Conservation (phyloP, 116 monocot genomes). For the Papilionanthe hybrid region DNA sequence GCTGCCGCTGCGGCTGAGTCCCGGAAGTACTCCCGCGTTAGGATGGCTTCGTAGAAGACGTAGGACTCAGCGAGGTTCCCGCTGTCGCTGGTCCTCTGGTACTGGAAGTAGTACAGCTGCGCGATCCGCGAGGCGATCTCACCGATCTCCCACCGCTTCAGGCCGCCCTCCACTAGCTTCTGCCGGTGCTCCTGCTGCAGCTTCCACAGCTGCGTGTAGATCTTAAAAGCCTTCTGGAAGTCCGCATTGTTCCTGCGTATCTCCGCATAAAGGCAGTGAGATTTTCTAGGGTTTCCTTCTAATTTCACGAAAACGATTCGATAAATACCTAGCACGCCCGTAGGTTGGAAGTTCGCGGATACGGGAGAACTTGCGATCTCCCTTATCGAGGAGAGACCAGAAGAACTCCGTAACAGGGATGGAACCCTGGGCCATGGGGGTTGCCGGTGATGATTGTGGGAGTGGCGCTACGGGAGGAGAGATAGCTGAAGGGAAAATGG, state of each 20-base stretch:
- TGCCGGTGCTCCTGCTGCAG: slow-evolving; percentile 88
- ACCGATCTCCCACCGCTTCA: slow-evolving; percentile 85
- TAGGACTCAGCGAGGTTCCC: slow-evolving; percentile 57
- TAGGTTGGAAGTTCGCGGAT: slow-evolving; percentile 46
- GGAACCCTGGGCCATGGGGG: slow-evolving; percentile 7
- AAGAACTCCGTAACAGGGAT: slow-evolving; percentile 39
- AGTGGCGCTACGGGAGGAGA: background rate
- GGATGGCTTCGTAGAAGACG: slow-evolving; percentile 83
- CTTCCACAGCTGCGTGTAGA: slow-evolving; percentile 89
- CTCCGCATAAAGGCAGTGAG: background rate
- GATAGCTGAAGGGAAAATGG: no score
- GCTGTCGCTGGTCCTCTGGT: slow-evolving; percentile 72
- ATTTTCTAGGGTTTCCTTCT: background rate
- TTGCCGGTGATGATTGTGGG: background rate
- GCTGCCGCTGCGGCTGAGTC: slow-evolving; percentile 14
- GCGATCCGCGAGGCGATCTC: slow-evolving; percentile 94
- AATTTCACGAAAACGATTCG: background rate
- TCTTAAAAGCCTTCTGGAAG: slow-evolving; percentile 79
- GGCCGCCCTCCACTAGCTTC: slow-evolving; percentile 68
- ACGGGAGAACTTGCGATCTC: slow-evolving; percentile 51
- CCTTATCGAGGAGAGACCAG: slow-evolving; percentile 57
- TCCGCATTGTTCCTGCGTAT: slow-evolving; percentile 39
- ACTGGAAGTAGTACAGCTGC: slow-evolving; percentile 80
- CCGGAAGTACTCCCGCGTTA: slow-evolving; percentile 68
- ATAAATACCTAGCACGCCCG: slow-evolving; percentile 36